These are phyloP conservation scores for Saturnispora bothae DNA, from an alignment of 805 yeast genomes.

Conservation along the genomic window DNA sequence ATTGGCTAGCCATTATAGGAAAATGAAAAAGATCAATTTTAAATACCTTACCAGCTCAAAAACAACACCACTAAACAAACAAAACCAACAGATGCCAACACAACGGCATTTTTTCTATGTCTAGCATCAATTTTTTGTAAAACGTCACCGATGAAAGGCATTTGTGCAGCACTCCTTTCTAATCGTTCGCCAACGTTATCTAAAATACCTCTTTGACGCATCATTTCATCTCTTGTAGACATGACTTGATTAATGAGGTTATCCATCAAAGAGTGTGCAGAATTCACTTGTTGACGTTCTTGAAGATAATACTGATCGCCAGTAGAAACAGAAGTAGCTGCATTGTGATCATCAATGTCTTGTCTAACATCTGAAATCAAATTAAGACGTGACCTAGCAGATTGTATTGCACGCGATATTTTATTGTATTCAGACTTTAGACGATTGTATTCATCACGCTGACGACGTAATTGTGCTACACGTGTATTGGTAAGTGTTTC, in stretches of 20 bases:
- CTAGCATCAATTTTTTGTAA: constrained; percentile 78
- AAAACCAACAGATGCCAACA: constrained; percentile 66
- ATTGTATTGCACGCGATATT: constrained; percentile 33
- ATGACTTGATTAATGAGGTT: constrained; percentile 73
- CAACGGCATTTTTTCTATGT: constrained; percentile 76
- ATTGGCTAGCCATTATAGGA: no score
- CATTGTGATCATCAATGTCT: constrained; percentile 63
- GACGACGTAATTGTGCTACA: constrained; percentile 73
- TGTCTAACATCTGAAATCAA: constrained; percentile 64
- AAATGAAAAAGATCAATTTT: no score
- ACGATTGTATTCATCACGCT: constrained; percentile 63
- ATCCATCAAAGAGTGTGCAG: constrained; percentile 69
- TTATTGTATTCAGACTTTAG: constrained; percentile 54
- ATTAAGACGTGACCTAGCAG: constrained; percentile 69
- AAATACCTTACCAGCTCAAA: constrained; percentile 12
- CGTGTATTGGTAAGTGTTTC: constrained; percentile 46
- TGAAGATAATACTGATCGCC: constrained; percentile 50
- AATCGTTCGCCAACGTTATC: constrained; percentile 55
- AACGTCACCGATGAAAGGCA: constrained; percentile 77
- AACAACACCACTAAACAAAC: constrained; percentile 59
- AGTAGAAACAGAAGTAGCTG: constrained; percentile 22
- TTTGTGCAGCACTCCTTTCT: constrained; percentile 46
- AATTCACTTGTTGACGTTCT: constrained; percentile 65
- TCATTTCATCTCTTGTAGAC: constrained; percentile 78
- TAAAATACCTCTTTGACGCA: constrained; percentile 58